These are phyloP conservation scores for Mycena olivaceomarginata DNA, from an alignment of 768 basidiomycete species.

Conservation along the genomic window DNA sequence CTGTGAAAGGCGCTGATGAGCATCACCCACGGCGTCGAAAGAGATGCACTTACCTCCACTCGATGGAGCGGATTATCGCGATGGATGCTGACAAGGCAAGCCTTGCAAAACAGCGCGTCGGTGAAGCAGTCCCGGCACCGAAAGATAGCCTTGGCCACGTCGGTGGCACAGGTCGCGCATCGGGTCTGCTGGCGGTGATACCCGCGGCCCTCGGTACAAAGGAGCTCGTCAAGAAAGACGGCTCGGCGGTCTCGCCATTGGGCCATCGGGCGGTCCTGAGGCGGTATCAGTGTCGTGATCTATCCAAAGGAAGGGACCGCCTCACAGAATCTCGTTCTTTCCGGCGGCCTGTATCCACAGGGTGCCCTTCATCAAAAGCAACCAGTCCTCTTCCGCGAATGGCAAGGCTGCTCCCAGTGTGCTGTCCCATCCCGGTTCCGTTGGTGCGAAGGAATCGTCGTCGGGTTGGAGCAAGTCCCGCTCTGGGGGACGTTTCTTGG, in stretches of 20 bases:
- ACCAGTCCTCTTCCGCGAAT: neutral
- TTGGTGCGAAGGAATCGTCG: neutral
- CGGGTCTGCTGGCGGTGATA: neutral
- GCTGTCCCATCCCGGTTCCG: neutral
- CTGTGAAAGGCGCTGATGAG: too few relatives aligned
- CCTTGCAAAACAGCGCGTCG: neutral
- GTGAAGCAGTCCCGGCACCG: conserved; percentile 14
- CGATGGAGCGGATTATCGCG: conserved; percentile 9
- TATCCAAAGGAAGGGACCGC: too few relatives aligned
- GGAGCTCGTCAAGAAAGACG: neutral
- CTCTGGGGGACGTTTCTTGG: neutral
- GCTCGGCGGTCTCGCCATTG: neutral
- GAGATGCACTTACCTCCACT: neutral
- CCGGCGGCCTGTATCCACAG: neutral
- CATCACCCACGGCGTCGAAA: too few relatives aligned
- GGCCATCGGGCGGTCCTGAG: neutral
- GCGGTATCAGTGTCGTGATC: too few relatives aligned
- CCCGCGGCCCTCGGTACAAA: neutral
- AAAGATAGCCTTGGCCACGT: neutral
- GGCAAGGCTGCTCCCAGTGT: neutral
- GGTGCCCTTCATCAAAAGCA: neutral
- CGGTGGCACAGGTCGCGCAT: neutral
- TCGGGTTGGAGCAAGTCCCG: neutral
- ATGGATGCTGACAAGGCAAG: neutral
- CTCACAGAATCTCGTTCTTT: neutral